Base-by-base conservation (phyloP, 345 rosid species). In the Eucalyptus tenuipes region DNA sequence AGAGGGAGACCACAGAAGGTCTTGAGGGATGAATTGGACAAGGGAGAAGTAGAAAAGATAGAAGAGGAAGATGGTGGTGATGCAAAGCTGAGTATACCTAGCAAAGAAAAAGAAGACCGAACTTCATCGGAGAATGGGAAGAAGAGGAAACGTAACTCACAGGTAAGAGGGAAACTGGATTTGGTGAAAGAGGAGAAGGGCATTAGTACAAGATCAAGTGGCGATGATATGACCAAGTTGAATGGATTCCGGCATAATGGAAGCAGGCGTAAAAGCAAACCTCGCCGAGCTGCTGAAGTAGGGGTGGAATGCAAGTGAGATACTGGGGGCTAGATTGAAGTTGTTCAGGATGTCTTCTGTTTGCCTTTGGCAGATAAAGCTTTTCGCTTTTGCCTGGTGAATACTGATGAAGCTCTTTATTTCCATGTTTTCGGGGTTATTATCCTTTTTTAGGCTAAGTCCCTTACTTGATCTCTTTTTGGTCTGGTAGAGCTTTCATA, bases 241-340 rank as follows among this genome's bases (percentile, higher is more conserved):
- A 93, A 91, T 89, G 97, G 97, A 16, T 95, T 93, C 88, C 91
- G 97, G 86, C 95, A 92, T 31, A 95, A 93, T 87, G 94, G 96
- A 85, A 95, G 96, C 90, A 93, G 97, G 92, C 89, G 97, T 85
- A 95, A 95, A 92, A 94, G 75, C 89, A 95, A 93, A 89, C 97
- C 97, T 87, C 95, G 94, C 49, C 92, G 96, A 82, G 97, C 97
- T 55, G 97, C 97, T 64, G 96, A 94, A 91, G 95, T 94, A 75
- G 94, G 90, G 47, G 95, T 95, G 42, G 96, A 94, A 85, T 95
- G 96, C 95, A 93, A 91, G 85, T 94, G 92, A 93, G 87, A 48
- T 89, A 89, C 45, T 55, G 29, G 10, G 53, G 66, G 47, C 8
- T 12, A 86, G 37, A 86, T 40, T 75, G 84, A 86, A 31, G 42